Evolutionary conservation across 306 rosid species (phyloP).

Genomic region (Glycine tomentella): DNA sequence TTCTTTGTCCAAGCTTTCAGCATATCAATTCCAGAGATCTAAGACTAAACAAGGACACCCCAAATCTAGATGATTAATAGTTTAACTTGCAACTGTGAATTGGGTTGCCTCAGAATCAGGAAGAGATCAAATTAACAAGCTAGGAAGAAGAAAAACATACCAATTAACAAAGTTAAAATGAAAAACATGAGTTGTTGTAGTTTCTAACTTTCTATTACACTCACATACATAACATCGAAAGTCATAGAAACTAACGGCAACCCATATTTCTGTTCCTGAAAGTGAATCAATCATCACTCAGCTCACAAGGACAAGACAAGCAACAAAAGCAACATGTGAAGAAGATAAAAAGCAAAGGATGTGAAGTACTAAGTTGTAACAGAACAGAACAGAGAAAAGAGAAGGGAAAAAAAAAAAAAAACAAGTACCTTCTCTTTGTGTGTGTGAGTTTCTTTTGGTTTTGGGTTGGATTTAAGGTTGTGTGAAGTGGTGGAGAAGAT

Average conservation of each 20-base stretch:
- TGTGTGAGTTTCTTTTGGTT: neutral
- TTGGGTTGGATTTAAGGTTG: conserved; percentile 19
- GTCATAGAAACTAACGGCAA: conserved; percentile 48
- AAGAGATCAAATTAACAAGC: conserved; percentile 1
- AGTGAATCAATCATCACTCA: conserved; percentile 54
- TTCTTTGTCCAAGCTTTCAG: conserved; percentile 4
- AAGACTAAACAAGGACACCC: conserved; percentile 38
- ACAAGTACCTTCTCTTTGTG: neutral
- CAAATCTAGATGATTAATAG: conserved; percentile 2
- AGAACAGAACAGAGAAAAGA: neutral
- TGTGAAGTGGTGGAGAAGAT: conserved; percentile 36
- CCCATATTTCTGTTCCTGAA: conserved; percentile 40
- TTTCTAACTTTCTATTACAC: conserved; percentile 29
- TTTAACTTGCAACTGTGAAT: conserved; percentile 31
- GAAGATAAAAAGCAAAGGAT: conserved; percentile 24
- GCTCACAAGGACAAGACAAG: conserved; percentile 50
- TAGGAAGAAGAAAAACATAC: neutral
- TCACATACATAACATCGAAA: conserved; percentile 35
- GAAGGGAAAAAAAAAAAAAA: too few species aligned
- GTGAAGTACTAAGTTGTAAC: neutral
- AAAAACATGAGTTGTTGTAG: neutral
- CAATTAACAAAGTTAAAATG: neutral
- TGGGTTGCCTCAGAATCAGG: conserved; percentile 41
- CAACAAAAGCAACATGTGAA: conserved; percentile 45
- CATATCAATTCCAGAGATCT: conserved; percentile 51